phyloP scores from a whole-genome alignment of 2,329 filamentous ascomycete genomes.

The Colletotrichum higginsianum region DNA sequence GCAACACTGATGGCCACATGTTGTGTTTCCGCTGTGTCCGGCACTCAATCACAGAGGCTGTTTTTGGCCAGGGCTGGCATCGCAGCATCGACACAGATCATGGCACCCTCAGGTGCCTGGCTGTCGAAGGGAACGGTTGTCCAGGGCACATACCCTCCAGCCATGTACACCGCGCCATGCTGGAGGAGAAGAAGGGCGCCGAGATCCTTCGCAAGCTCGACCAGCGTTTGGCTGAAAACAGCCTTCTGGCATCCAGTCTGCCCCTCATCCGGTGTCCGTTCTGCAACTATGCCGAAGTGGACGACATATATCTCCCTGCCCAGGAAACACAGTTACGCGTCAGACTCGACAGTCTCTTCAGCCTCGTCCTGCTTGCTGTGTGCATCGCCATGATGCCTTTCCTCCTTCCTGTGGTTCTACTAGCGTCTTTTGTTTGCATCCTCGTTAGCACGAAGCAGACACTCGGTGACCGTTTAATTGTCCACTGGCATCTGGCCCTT shows the following conservation, averaged over 20 bases:
- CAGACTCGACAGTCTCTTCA: slow-evolving; percentile 65
- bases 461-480: slow-evolving; percentile 57
- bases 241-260: slow-evolving; percentile 79
- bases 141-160: slow-evolving; percentile 78
- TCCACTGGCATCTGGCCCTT: slow-evolving; percentile 72
- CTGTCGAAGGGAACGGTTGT: slow-evolving; percentile 80
- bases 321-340: slow-evolving; percentile 70
- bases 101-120: slow-evolving; percentile 87
- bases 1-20: slow-evolving; percentile 77
- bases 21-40: slow-evolving; percentile 88
- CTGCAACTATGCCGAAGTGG: slow-evolving; percentile 91
- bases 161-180: slow-evolving; percentile 81
- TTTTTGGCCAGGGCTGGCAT: slow-evolving; percentile 94
- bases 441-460: slow-evolving; percentile 60
- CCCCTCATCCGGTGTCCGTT: slow-evolving; percentile 90
- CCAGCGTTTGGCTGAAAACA: slow-evolving; percentile 83
- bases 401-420: slow-evolving; percentile 65
- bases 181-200: slow-evolving; percentile 76
- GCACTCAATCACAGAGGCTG: slow-evolving; percentile 84
- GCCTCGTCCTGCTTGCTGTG: slow-evolving; percentile 65
- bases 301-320: slow-evolving; percentile 78
- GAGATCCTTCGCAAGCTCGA: slow-evolving; percentile 84
- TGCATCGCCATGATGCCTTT: slow-evolving; percentile 70
- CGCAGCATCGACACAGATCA: slow-evolving; percentile 81
- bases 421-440: slow-evolving; percentile 63